Conservation (phyloP, 495 filamentous ascomycete genomes). For the Rhypophila decipiens region DNA sequence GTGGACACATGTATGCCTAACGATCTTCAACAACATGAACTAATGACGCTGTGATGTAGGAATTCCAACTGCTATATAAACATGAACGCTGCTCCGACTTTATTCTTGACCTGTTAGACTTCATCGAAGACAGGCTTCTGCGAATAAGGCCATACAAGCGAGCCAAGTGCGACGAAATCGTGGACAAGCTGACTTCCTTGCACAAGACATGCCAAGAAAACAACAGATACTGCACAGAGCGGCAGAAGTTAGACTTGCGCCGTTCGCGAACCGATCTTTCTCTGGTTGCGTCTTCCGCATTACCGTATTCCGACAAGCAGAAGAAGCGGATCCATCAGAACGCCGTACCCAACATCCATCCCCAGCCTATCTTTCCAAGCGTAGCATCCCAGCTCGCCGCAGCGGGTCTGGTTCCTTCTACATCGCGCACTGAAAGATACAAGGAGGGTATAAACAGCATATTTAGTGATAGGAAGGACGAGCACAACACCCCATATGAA, state of each 20-base stretch:
- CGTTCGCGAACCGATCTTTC: neutral
- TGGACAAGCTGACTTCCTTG: neutral
- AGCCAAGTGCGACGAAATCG: neutral
- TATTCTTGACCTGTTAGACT: neutral
- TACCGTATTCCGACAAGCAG: neutral
- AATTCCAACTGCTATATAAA: neutral
- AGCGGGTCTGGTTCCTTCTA: no score
- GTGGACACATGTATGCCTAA: no score
- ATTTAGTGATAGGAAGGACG: no score
- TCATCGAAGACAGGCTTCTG: neutral
- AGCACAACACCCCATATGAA: no score
- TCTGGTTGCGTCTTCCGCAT: neutral
- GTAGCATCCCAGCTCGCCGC: no score
- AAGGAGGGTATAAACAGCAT: no score
- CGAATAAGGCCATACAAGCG: neutral
- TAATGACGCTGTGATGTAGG: neutral
- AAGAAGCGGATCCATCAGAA: neutral
- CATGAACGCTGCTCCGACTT: neutral
- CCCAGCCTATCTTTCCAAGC: no score
- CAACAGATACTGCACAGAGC: neutral
- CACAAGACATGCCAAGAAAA: neutral
- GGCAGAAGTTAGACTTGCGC: neutral
- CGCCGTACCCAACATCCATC: no score
- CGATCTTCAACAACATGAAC: no score
- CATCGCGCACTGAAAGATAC: no score